Evolutionary conservation across 441 rosid genomes (phyloP), one percentile per base, ranked within the genome.

Genomic region (Rhodomyrtus psidioides): DNA sequence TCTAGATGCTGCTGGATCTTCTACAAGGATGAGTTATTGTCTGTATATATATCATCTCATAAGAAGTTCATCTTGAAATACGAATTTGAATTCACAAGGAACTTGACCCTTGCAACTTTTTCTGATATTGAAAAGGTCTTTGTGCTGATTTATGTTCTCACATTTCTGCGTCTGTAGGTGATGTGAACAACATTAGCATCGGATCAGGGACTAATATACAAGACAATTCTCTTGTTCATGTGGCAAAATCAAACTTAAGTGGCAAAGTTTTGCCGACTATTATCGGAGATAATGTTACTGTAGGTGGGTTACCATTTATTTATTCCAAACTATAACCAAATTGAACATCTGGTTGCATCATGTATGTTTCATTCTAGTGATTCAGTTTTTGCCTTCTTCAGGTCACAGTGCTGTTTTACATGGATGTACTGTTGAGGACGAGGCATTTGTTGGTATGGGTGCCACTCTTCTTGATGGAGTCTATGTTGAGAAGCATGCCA

Each of bases 341-440:
- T 34, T 65, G 26, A 54, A 74, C 58, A 74, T 83, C 62, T 30
- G 81, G 26, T 65, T 65, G 76, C 76, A 53, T 83, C 16, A 49
- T 74, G 49, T 34, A 58, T 81, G 49, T 19, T 74, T 54, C 53
- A 84, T 34, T 65, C 8, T 65, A 26, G 14, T 65, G 76, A 65
- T 34, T 30, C 86, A 83, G 70, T 84, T 87, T 87, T 87, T 87
- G 54, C 75, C 84, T 54, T 89, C 88, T 75, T 86, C 94, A 97
- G 98, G 99, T 87, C 99, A 97, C 87, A 92, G 99, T 87, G 96
- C 98, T 89, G 94, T 97, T 93, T 89, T 96, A 87, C 98, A 96
- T 96, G 99, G 99, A 70, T 97, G 99, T 90, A 96, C 95, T 84
- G 96, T 95, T 86, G 98, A 94, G 92, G 96, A 97, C 84, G 98